phyloP scores from a whole-genome alignment of 192 early-diverging fungal species.

The Gonapodya sp. region DNA sequence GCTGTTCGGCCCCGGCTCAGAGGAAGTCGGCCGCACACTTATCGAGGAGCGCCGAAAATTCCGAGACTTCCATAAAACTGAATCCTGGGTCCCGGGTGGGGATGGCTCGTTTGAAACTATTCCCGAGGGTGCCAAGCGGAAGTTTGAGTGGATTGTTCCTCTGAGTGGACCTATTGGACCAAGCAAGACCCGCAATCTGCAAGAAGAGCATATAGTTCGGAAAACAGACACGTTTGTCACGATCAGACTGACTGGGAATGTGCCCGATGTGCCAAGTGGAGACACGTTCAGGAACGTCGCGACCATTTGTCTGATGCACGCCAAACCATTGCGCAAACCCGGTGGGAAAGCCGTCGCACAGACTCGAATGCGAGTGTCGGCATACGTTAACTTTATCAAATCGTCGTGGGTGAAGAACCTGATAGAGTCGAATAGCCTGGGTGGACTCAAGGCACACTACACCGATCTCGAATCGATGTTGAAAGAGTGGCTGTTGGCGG shows the following conservation, averaged over 20 bases:
- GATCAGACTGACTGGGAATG: not conserved
- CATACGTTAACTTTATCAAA: not conserved
- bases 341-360: not conserved
- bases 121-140: not conserved
- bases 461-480: not conserved
- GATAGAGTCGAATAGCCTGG: not conserved
- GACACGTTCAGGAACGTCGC: not conserved
- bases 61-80: not conserved
- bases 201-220: not conserved
- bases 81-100: not conserved
- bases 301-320: slow-evolving; percentile 1
- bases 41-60: not conserved
- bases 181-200: not conserved
- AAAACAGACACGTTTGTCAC: not conserved
- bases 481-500: not conserved
- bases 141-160: not conserved
- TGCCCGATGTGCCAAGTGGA: not conserved
- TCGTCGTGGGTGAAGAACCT: slow-evolving; percentile 7
- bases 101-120: not conserved
- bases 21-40: not conserved
- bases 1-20: not conserved
- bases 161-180: not conserved
- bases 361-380: not conserved
- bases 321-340: not conserved
- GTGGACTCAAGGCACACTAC: not conserved